Evolutionary conservation across 1,284 basidiomycete species (phyloP), one percentile per base, ranked within the genome.

Genomic region (Cryptococcus wingfieldii): DNA sequence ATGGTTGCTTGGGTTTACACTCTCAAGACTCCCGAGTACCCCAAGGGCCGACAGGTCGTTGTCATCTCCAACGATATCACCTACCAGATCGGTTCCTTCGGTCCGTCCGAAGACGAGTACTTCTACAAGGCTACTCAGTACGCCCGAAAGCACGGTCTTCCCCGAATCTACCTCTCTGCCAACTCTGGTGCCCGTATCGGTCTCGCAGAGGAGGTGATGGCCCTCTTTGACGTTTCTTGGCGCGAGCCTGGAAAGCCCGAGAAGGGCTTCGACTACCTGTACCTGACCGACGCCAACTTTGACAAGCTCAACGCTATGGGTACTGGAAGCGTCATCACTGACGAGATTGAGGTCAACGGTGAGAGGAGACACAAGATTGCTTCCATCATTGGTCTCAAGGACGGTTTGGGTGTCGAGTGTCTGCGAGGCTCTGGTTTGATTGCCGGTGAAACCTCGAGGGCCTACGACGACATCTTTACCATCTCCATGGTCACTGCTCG

Each of bases 1-100:
- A 99, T 99, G 95, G 90, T 98, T 53, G 95, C 86, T 9, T 99
- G 96, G 96, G 86, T 96, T 37, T 94, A 92, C 81, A 93, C 86
- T 5, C 82, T 98, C 66, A 82, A 83, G 68, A 98, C 96, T 1
- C 96, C 96, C 12, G 96, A 98, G 78, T 97, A 84, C 79, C 91
- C 91, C 50, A 79, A 84, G 45, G 96, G 96, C 38, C 90, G 96
- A 66, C 85, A 84, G 62, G 84, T 88, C 1, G 87, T 98, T 10
- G 87, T 94, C 54, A 85, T 98, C 61, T 92, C 96, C 56, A 99
- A 99, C 80, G 96, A 99, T 71, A 98, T 98, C 78, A 99, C 96
- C 19, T 95, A 86, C 82, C 95, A 92, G 80, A 98, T 97, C 61
- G 96, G 96, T 64, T 98, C 95, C 12, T 99, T 99, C 74, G 96